Percentiles rank a stretch among this genome's conserved stretches.
Evolutionary conservation across 176 grass and related monocot species (phyloP).

Genomic region (Phragmites australis): DNA sequence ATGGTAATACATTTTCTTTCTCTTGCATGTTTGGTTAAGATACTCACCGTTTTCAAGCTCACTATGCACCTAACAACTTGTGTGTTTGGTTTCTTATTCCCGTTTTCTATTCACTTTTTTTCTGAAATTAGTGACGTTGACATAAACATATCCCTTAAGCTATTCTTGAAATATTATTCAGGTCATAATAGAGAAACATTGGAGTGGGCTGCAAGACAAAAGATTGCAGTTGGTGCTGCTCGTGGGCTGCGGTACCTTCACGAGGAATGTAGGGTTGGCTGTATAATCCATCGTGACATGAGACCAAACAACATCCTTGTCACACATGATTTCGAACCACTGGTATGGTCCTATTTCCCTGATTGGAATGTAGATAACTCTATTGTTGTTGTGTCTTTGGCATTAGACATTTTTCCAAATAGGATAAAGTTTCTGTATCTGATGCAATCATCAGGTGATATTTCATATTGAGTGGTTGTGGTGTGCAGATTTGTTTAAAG

Average conservation of each 20-base stretch:
- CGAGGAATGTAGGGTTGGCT: constrained; percentile 98
- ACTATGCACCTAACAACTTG: background rate
- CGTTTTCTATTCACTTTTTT: background rate
- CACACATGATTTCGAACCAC: constrained; percentile 99
- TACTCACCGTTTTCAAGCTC: background rate
- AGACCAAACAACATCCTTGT: constrained; percentile 98
- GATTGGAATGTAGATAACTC: constrained; percentile 10
- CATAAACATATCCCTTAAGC: background rate
- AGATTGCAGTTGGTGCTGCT: constrained; percentile 97
- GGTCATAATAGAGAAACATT: constrained; percentile 76
- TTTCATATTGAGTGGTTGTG: background rate
- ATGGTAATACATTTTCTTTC: constrained; percentile 53
- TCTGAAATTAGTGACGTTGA: background rate
- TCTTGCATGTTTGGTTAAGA: background rate
- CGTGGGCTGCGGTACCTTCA: constrained; percentile 93
- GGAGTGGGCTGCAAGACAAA: constrained; percentile 90
- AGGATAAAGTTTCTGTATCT: constrained; percentile 5
- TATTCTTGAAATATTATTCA: constrained; percentile 44
- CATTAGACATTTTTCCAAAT: background rate
- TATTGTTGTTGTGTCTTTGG: background rate
- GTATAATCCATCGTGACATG: constrained; percentile 99
- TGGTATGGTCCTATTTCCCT: constrained; percentile 56
- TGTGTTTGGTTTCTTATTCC: background rate
- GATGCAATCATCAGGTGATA: constrained; percentile 16
- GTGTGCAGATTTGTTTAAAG: background rate